Evolutionary conservation across 192 early-diverging fungal genomes (phyloP).

Genomic region (Umbelopsis sp.): DNA sequence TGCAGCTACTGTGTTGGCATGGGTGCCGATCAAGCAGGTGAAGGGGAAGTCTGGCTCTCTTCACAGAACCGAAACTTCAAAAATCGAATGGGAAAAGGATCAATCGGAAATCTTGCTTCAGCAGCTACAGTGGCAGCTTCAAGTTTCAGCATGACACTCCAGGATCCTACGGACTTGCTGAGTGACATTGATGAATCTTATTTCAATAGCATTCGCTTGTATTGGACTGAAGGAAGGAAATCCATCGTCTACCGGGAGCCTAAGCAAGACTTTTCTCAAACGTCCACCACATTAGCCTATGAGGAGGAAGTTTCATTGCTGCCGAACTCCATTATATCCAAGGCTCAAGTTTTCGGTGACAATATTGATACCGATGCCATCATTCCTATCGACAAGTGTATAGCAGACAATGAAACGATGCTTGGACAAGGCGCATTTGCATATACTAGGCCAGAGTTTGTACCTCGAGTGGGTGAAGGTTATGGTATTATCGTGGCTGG

Average conservation of each 20-base stretch:
- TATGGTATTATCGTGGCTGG: conserved; percentile 73
- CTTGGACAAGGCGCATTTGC: conserved; percentile 73
- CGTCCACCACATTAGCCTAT: neutral
- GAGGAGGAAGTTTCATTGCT: conserved; percentile 31
- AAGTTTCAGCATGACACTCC: conserved; percentile 72
- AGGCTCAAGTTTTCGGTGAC: conserved; percentile 74
- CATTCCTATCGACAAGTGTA: conserved; percentile 45
- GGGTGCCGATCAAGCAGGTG: conserved; percentile 75
- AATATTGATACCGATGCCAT: conserved; percentile 82
- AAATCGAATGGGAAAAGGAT: conserved; percentile 83
- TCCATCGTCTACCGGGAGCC: conserved; percentile 16
- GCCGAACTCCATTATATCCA: conserved; percentile 56
- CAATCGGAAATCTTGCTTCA: conserved; percentile 76
- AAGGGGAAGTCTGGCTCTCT: conserved; percentile 81
- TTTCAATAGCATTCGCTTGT: conserved; percentile 33
- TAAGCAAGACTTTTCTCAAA: neutral
- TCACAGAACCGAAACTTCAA: conserved; percentile 87
- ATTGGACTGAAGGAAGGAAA: neutral
- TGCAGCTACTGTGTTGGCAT: conserved; percentile 83
- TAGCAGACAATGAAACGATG: conserved; percentile 67
- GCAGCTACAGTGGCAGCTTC: conserved; percentile 82
- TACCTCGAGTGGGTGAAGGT: conserved; percentile 61
- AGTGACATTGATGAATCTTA: conserved; percentile 68
- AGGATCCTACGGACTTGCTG: conserved; percentile 68
- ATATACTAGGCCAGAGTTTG: conserved; percentile 76